Evolutionary conservation across 2,329 filamentous ascomycete genomes (phyloP).

Genomic region (Alternaria sp.): DNA sequence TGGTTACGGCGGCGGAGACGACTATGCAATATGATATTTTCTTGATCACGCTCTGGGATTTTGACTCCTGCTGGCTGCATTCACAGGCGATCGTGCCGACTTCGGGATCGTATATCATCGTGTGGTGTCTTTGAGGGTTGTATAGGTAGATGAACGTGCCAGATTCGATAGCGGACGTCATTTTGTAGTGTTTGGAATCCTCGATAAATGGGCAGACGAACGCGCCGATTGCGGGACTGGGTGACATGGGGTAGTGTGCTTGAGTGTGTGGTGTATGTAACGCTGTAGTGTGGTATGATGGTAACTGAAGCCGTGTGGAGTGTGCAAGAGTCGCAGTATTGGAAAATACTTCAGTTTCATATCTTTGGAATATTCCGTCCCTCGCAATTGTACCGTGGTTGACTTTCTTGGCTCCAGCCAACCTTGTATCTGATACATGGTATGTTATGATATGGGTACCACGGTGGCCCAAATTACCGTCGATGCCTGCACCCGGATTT

Average conservation of each 20-base stretch:
- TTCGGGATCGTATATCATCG: neutral
- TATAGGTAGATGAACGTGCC: neutral
- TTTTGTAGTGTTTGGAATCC: neutral
- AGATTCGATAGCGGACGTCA: neutral
- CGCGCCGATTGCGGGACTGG: neutral
- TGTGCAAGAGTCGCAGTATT: neutral
- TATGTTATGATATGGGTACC: too few species aligned
- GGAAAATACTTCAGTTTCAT: too few species aligned
- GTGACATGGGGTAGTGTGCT: neutral
- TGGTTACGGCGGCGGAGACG: neutral
- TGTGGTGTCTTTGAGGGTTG: neutral
- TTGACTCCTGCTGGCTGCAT: rapidly evolving
- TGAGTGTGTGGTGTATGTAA: too few species aligned
- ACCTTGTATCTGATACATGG: neutral
- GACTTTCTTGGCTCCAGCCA: neutral
- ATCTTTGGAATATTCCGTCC: neutral
- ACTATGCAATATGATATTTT: neutral
- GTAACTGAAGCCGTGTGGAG: neutral
- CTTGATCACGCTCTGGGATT: neutral
- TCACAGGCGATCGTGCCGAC: neutral
- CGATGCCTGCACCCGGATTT: too few species aligned
- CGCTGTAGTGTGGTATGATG: neutral
- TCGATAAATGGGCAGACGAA: neutral
- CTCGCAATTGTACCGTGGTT: neutral
- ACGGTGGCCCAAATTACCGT: too few species aligned